phyloP scores from a whole-genome alignment of 176 grass and related monocot genomes.

The Miscanthus lutarioriparius region DNA sequence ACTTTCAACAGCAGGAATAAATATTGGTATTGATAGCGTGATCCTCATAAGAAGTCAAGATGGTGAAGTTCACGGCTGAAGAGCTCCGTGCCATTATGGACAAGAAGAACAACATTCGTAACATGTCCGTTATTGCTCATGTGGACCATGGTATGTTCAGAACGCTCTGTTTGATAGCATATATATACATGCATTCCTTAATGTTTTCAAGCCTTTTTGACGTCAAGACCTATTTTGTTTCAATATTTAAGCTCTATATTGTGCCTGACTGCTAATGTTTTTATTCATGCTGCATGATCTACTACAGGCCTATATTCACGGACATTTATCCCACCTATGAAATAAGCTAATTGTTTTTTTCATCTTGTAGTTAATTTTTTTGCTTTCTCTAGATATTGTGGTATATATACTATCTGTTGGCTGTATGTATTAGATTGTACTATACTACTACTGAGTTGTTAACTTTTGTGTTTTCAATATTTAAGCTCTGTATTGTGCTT shows the following conservation, averaged over 20 bases:
- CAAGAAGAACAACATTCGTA: constrained; percentile 31
- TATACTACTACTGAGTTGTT: too few relatives aligned
- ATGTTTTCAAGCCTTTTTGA: not conserved
- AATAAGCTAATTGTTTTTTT: too few relatives aligned
- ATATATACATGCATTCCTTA: too few relatives aligned
- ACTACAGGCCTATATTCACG: not conserved
- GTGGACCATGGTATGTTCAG: not conserved
- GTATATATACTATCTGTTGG: too few relatives aligned
- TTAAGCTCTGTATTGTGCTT: too few relatives aligned
- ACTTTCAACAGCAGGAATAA: constrained; percentile 2
- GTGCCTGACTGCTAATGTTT: not conserved
- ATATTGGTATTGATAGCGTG: constrained; percentile 10
- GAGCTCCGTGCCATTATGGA: constrained; percentile 66
- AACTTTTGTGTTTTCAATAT: too few relatives aligned
- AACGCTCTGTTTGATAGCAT: not conserved
- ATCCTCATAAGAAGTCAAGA: constrained; percentile 52
- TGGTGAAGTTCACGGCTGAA: constrained; percentile 45
- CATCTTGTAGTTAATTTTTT: not conserved
- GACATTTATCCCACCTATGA: not conserved
- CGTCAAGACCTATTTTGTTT: not conserved
- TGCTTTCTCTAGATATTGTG: not conserved
- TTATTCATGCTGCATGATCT: not conserved
- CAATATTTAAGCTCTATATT: not conserved
- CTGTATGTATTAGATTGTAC: too few relatives aligned
- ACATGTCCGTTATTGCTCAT: not conserved